Evolutionary conservation across 352 stramenopile genomes (phyloP), one percentile per base, ranked within the genome.

Genomic region (Elongisporangium senticosum): DNA sequence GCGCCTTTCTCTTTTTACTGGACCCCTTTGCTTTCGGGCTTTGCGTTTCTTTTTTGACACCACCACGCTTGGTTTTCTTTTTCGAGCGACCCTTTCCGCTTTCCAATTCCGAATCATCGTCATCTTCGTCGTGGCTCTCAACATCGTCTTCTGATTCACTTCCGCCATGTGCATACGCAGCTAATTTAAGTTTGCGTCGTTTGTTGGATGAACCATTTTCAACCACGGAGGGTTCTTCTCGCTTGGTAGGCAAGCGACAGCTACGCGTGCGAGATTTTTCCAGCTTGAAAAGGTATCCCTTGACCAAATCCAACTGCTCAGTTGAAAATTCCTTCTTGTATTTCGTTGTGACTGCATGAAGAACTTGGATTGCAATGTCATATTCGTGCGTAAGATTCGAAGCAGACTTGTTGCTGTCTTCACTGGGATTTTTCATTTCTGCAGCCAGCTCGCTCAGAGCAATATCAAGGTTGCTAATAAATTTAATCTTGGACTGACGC

Each of bases 391-490:
- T 68, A 24, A 91, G 59, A 53, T 93, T 89, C 11, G 33, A 7
- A 33, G 73, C 62, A 23, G 62, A 71, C 22, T 63, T 65, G 53
- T 82, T 69, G 58, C 83, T 75, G 21, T 72, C 52, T 56, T 74
- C 79, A 28, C 71, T 78, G 21, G 59, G 66, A 19, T 59, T 75
- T 53, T 72, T 72, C 71, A 93, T 78, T 23, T 93, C 84, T 19
- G 66, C 65, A 17, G 90, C 77, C 21, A 96, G 63, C 17, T 84
- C 76, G 24, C 69, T 78, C 26, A 96, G 57, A 23, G 86, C 83
- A 53, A 93, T 89, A 20, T 92, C 83, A 40, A 96, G 62, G 58
- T 96, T 94, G 61, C 71, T 90, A 52, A 96, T 93, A 55, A 96
- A 96, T 56, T 94, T 94, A 49, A 90, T 91, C 63, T 94, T 96